Conservation (phyloP, 345 rosid species). For the Melaleuca quinquenervia region DNA sequence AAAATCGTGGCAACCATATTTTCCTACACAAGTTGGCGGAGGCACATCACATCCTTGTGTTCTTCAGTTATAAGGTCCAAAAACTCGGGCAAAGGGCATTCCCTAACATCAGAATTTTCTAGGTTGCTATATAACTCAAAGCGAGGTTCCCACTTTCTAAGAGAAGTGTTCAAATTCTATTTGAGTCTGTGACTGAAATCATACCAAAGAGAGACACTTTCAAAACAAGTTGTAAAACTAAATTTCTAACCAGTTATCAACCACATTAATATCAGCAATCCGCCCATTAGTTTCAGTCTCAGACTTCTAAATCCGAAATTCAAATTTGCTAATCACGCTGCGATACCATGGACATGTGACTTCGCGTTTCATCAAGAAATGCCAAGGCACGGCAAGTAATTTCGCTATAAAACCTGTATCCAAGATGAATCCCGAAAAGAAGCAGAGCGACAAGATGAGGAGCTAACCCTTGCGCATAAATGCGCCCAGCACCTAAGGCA, state of each 20-base stretch:
- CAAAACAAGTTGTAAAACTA: not conserved
- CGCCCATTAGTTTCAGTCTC: not conserved
- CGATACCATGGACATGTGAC: not conserved
- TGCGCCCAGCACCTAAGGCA: constrained; percentile 99
- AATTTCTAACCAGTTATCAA: not conserved
- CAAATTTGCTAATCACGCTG: not conserved
- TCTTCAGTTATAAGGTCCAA: not conserved
- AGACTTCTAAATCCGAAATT: not conserved
- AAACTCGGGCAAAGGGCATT: not conserved
- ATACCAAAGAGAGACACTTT: not conserved
- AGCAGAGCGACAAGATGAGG: not conserved
- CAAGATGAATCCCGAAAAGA: not conserved
- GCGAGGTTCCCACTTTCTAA: not conserved
- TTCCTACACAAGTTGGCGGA: not conserved
- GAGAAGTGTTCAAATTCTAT: not conserved
- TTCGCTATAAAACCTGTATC: not conserved
- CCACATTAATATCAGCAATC: not conserved
- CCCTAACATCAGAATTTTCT: not conserved
- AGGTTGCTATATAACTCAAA: not conserved
- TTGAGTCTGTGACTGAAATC: not conserved
- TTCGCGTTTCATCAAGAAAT: not conserved
- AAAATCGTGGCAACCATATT: not conserved
- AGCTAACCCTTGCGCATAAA: constrained; percentile 72
- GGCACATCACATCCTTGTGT: not conserved
- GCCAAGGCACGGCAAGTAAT: not conserved